These are phyloP conservation scores for Aspergillus sp. DNA, from an alignment of 2,329 filamentous ascomycete species.

Conservation along the genomic window DNA sequence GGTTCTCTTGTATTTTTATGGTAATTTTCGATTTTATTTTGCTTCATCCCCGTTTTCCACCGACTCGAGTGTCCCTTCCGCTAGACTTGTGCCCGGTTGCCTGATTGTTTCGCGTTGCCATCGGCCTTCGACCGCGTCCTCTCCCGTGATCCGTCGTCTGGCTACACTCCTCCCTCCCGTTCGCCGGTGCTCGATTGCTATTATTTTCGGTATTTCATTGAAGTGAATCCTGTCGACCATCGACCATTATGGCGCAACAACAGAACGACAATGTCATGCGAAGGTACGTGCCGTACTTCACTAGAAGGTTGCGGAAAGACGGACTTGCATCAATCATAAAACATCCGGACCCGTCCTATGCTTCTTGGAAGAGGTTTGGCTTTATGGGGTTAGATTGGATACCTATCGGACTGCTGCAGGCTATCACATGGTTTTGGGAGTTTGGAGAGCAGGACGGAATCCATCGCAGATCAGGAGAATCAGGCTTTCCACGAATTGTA, in stretches of 20 bases:
- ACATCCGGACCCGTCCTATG: not conserved
- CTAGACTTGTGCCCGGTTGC: not conserved
- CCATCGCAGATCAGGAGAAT: not conserved
- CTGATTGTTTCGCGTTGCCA: not conserved
- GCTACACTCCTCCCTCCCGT: not conserved
- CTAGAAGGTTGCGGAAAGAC: not conserved
- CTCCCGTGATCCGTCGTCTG: not conserved
- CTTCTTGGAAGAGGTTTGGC: not conserved
- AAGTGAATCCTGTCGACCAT: not conserved
- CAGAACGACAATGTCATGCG: conserved; percentile 37
- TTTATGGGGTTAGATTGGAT: not conserved
- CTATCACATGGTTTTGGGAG: not conserved
- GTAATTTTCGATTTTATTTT: not conserved
- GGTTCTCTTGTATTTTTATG: not conserved
- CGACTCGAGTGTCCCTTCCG: not conserved
- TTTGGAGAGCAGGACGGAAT: not conserved
- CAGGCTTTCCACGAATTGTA: not conserved
- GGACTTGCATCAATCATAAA: not conserved
- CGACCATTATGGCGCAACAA: conserved; percentile 31
- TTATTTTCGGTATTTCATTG: not conserved
- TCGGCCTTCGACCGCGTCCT: not conserved
- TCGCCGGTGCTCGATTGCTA: not conserved
- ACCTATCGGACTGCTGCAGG: not conserved
- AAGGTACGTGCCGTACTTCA: conserved; percentile 46
- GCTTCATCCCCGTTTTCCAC: not conserved